These are phyloP conservation scores for Neckera pumila DNA, from an alignment of 225 moss, liverwort and hornwort genomes.

Conservation along the genomic window DNA sequence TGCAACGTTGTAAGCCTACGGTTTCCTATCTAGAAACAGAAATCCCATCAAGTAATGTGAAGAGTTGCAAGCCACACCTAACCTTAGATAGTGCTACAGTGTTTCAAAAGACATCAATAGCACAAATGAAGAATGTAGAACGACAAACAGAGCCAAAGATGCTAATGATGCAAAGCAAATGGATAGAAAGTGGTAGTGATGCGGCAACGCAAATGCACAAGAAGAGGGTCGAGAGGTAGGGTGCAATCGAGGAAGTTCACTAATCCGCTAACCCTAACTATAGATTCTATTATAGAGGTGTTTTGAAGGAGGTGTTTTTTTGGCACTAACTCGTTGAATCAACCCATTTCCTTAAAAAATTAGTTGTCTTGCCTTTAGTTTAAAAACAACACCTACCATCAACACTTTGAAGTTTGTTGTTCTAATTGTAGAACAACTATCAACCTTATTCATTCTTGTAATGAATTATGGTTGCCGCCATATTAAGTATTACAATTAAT, in stretches of 20 bases:
- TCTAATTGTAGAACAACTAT: not conserved
- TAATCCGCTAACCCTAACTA: not conserved
- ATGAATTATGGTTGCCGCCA: too few species aligned
- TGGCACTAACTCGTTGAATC: not conserved
- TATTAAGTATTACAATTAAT: not conserved
- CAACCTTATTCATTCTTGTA: not conserved
- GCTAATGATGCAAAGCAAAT: not conserved
- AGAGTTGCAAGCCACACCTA: not conserved
- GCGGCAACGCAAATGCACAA: accelerated
- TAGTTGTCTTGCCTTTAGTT: not conserved
- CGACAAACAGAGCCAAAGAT: not conserved
- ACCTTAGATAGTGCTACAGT: not conserved
- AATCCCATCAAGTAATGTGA: accelerated
- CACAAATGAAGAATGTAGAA: accelerated
- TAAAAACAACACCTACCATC: not conserved
- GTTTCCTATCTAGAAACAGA: not conserved
- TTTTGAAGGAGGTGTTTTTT: too few species aligned
- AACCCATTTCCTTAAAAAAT: not conserved
- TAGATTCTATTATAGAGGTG: accelerated
- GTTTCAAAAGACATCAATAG: not conserved
- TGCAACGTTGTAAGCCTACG: accelerated
- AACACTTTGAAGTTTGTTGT: not conserved
- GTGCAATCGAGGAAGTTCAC: not conserved
- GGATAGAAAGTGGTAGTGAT: accelerated
- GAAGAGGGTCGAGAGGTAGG: accelerated